A percentile compares a stretch with the other conserved stretches of the same genome.
phyloP scores from a whole-genome alignment of 805 yeast species.

The Priceomyces melissophilus region DNA sequence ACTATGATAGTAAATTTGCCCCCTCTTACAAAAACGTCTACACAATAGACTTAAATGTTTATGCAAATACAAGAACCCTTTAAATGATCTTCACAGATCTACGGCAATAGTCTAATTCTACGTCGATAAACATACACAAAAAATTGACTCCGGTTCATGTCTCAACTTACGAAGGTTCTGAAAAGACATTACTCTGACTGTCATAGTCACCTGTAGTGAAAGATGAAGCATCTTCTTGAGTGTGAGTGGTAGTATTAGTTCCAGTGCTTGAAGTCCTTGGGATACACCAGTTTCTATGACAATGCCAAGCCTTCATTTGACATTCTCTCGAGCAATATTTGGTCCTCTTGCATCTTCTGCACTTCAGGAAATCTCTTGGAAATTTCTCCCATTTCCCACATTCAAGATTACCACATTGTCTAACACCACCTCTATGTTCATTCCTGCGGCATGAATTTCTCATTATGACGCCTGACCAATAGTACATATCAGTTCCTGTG shows the following conservation, averaged over 20 bases:
- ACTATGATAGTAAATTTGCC: too few species aligned
- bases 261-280: conserved; percentile 38
- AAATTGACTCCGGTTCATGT: neutral
- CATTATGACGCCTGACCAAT: conserved; percentile 98
- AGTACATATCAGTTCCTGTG: conserved; percentile 76
- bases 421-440: conserved; percentile 79
- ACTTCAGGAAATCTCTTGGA: conserved; percentile 92
- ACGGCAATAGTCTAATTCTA: too few species aligned
- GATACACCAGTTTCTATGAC: conserved; percentile 93
- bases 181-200: conserved; percentile 3
- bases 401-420: conserved; percentile 91
- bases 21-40: too few species aligned
- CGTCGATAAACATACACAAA: too few species aligned
- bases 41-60: too few species aligned
- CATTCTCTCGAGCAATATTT: conserved; percentile 93
- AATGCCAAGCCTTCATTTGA: conserved; percentile 87
- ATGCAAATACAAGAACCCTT: too few species aligned
- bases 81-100: too few species aligned
- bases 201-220: conserved; percentile 5
- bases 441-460: conserved; percentile 92
- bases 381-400: conserved; percentile 93
- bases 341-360: conserved; percentile 90
- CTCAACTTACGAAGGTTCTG: conserved; percentile 1
- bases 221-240: conserved; percentile 3
- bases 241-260: conserved; percentile 9